Percentiles rank a stretch among this genome's conserved stretches.
phyloP scores from a whole-genome alignment of 2,329 filamentous ascomycete genomes.

The Cladorrhinum sp. region DNA sequence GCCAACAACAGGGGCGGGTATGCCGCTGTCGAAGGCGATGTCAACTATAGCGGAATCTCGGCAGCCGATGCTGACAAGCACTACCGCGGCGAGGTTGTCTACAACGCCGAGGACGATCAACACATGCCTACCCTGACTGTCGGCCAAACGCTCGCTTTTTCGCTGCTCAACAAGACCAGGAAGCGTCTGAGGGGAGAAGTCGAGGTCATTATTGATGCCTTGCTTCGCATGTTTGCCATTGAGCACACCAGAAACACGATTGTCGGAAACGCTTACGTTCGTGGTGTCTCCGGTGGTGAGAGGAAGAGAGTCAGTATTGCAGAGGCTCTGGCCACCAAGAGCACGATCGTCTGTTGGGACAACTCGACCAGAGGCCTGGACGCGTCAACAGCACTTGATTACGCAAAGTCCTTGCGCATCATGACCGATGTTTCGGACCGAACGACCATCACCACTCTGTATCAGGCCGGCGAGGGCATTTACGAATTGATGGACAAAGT shows the following conservation, averaged over 20 bases:
- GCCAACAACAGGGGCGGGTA: conserved; percentile 59
- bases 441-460: conserved; percentile 62
- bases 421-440: conserved; percentile 62
- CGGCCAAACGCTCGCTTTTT: conserved; percentile 64
- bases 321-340: conserved; percentile 49
- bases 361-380: conserved; percentile 68
- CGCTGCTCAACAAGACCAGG: conserved; percentile 61
- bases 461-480: conserved; percentile 59
- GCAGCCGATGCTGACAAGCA: conserved; percentile 52
- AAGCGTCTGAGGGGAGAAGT: conserved; percentile 60
- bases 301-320: conserved; percentile 74
- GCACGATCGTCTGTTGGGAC: conserved; percentile 65
- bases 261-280: conserved; percentile 65
- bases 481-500: conserved; percentile 68
- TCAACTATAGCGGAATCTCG: conserved; percentile 57
- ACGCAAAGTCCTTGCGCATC: conserved; percentile 61
- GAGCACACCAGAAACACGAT: conserved; percentile 64
- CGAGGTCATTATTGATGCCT: conserved; percentile 52
- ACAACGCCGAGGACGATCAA: conserved; percentile 66
- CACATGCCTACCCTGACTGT: conserved; percentile 69
- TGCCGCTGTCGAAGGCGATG: conserved; percentile 53
- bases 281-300: conserved; percentile 61
- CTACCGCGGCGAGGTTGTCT: conserved; percentile 40
- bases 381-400: conserved; percentile 65
- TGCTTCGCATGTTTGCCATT: conserved; percentile 66